These are phyloP conservation scores for Spiraea crenata DNA, from an alignment of 331 rosid genomes.

Conservation along the genomic window DNA sequence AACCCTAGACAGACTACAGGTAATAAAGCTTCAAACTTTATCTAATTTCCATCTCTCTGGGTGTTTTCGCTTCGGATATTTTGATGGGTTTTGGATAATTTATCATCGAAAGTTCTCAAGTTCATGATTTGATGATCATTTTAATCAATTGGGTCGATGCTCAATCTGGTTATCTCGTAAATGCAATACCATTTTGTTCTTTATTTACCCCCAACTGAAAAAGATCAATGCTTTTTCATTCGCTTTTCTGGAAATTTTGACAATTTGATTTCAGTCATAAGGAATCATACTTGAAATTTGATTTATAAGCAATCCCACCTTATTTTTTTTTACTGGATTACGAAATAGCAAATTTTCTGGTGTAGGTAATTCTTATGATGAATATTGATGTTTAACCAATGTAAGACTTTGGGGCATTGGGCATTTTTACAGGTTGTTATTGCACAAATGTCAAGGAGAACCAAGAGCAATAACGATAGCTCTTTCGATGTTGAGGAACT, in stretches of 20 bases:
- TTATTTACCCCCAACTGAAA: neutral
- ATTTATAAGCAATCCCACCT: neutral
- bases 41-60: neutral
- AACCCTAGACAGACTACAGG: neutral
- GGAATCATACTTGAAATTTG: neutral
- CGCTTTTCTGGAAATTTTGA: neutral
- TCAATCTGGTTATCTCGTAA: neutral
- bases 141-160: neutral
- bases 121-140: neutral
- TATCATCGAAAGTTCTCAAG: neutral
- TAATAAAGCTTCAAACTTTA: neutral
- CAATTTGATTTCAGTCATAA: neutral
- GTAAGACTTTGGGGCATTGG: slow-evolving; percentile 6
- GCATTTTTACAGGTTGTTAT: slow-evolving; percentile 1
- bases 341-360: neutral
- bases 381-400: slow-evolving; percentile 6
- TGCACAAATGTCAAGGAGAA: slow-evolving; percentile 49
- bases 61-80: neutral
- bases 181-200: neutral
- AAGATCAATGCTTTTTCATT: neutral
- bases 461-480: slow-evolving; percentile 26
- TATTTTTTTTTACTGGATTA: neutral
- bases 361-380: neutral
- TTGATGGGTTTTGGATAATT: neutral
- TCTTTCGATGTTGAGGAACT: slow-evolving; percentile 50